Base-by-base conservation (phyloP, 2,329 filamentous ascomycete genomes). In the Verticillium nonalfalfae region DNA sequence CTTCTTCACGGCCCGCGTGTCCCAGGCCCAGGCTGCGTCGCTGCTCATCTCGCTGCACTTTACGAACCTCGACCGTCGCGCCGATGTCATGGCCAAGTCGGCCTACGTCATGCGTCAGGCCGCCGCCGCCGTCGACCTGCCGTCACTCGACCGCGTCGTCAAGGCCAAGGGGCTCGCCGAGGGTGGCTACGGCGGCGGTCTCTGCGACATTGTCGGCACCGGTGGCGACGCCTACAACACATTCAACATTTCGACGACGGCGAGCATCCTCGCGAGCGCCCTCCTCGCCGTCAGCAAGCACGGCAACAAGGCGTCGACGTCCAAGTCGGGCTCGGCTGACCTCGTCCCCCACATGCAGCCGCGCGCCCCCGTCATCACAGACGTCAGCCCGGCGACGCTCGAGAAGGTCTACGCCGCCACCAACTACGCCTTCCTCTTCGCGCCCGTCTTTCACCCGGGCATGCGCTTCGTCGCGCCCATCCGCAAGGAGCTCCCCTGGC, bases 141-240 rank as follows among this genome's bases (percentile, higher is more conserved):
- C 82, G 6, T 78, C 81, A 52, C 80, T 97, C 62, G 78, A 77
- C 18, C 75, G 81, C 33, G 81, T 90, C 26, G 80, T 96, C 40
- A 79, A 83, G 63, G 75, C 78, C 61, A 82, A 85, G 60, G 84
- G 83, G 13, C 82, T 81, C 68, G 82, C 83, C 60, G 88, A 91
- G 70, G 93, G 93, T 7, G 77, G 76, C 9, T 99, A 99, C 73
- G 72, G 79, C 11, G 95, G 95, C 65, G 94, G 94, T 4, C 78
- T 99, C 80, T 87, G 93, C 73, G 95, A 99, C 75, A 98, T 99
- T 73, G 95, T 99, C 62, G 95, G 95, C 68, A 99, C 95, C 7
- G 95, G 95, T 67, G 95, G 95, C 71, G 95, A 99, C 78, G 89
- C 90, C 21, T 93, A 98, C 81, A 92, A 96, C 75, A 99, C 95